phyloP scores from a whole-genome alignment of 2,329 filamentous ascomycete genomes.

The Aureobasidium mangrovei region DNA sequence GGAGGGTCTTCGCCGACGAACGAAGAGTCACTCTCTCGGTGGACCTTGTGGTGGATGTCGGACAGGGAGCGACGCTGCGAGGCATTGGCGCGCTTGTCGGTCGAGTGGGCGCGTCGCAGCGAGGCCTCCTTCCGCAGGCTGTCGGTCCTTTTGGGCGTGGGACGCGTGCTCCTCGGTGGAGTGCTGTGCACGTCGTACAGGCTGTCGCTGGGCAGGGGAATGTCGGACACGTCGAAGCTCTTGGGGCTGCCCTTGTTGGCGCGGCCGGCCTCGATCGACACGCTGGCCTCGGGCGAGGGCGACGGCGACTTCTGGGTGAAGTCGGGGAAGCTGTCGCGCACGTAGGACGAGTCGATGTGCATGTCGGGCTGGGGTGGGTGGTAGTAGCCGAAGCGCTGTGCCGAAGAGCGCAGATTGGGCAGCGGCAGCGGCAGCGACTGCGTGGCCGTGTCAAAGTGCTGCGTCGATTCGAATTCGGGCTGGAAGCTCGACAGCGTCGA shows the following conservation, averaged over 20 bases:
- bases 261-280: conserved; percentile 49
- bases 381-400: conserved; percentile 8
- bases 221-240: conserved; percentile 40
- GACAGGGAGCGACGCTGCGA: conserved; percentile 41
- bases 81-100: conserved; percentile 19
- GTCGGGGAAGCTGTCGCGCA: conserved; percentile 10
- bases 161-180: conserved; percentile 26
- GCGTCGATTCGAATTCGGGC: conserved; percentile 17
- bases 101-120: conserved; percentile 33
- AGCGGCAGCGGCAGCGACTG: conserved; percentile 10
- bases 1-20: conserved; percentile 43
- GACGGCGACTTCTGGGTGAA: conserved; percentile 6
- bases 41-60: conserved; percentile 47
- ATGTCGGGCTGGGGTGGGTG: background rate
- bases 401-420: conserved; percentile 10
- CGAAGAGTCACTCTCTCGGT: conserved; percentile 45
- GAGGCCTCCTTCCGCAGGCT: conserved; percentile 38
- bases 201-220: conserved; percentile 41
- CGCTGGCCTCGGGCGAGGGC: background rate
- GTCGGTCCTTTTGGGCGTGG: conserved; percentile 24
- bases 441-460: conserved; percentile 18
- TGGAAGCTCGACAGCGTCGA: conserved; percentile 16
- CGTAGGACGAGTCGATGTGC: conserved; percentile 7
- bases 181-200: conserved; percentile 38
- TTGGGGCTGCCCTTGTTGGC: conserved; percentile 35